Percentiles rank a stretch among this genome's conserved stretches.
Conservation (phyloP, 257 asterid genomes). For the Rhazya stricta region DNA sequence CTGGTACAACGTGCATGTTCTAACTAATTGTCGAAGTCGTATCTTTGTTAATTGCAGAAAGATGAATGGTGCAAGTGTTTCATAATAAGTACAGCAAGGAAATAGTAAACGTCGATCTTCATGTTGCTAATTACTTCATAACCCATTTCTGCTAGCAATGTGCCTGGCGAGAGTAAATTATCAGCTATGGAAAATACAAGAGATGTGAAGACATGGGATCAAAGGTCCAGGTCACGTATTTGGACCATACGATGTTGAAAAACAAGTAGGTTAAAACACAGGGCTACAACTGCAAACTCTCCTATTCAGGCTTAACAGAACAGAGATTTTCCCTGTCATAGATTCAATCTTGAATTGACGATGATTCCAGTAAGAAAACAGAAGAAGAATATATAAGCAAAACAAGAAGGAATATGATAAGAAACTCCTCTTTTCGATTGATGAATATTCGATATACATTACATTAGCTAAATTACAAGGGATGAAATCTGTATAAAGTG, state of each 20-base stretch:
- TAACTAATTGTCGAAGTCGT: no score
- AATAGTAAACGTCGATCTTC: no score
- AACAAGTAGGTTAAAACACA: background rate
- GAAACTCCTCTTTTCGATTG: background rate
- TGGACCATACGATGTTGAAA: no score
- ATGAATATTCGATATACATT: background rate
- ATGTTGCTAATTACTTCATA: background rate
- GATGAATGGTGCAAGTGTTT: background rate
- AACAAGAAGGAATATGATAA: background rate
- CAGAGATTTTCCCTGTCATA: background rate
- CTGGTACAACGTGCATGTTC: no score
- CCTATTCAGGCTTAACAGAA: no score
- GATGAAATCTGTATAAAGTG: background rate
- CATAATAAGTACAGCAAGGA: no score
- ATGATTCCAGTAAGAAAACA: no score
- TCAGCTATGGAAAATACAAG: no score
- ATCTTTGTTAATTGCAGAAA: no score
- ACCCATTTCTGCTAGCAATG: background rate
- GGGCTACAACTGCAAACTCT: no score
- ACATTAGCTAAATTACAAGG: background rate
- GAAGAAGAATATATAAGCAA: no score
- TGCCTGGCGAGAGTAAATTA: background rate
- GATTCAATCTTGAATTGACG: background rate
- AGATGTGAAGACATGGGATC: no score
- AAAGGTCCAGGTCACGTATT: background rate